Evolutionary conservation across 345 rosid genomes (phyloP).

Genomic region (Eucalyptus cloeziana): DNA sequence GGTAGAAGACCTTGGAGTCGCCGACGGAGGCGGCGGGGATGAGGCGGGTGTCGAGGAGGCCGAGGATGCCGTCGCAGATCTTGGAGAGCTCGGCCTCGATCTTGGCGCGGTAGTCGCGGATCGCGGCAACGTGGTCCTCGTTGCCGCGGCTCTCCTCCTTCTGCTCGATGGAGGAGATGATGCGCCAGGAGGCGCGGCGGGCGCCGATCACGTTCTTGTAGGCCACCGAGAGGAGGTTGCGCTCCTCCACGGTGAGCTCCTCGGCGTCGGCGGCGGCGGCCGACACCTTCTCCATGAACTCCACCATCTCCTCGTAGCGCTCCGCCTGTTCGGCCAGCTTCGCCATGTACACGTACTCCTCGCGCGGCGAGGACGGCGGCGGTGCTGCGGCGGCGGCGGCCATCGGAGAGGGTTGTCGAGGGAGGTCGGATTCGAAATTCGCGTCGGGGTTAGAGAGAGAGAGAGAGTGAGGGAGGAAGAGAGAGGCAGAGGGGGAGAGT

Average conservation of each 20-base stretch:
- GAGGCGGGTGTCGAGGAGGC: slow-evolving; percentile 56
- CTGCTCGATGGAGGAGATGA: slow-evolving; percentile 62
- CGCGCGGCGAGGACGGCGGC: slow-evolving; percentile 54
- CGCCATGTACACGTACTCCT: slow-evolving; percentile 54
- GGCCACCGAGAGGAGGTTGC: slow-evolving; percentile 50
- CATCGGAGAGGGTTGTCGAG: background rate
- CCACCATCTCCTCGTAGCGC: slow-evolving; percentile 65
- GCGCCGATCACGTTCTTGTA: slow-evolving; percentile 57
- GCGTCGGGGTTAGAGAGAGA: background rate
- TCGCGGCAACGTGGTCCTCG: slow-evolving; percentile 42
- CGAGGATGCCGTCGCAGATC: slow-evolving; percentile 61
- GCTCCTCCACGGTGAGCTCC: slow-evolving; percentile 50
- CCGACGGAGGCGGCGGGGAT: slow-evolving; percentile 63
- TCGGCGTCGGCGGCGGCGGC: slow-evolving; percentile 37
- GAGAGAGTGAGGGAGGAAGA: background rate
- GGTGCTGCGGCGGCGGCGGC: background rate
- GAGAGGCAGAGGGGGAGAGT: background rate
- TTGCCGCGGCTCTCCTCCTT: slow-evolving; percentile 47
- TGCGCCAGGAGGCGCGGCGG: slow-evolving; percentile 50
- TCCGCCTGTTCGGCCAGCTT: slow-evolving; percentile 13
- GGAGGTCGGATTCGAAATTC: background rate
- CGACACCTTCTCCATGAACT: slow-evolving; percentile 68
- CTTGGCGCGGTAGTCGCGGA: slow-evolving; percentile 58
- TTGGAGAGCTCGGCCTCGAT: slow-evolving; percentile 78
- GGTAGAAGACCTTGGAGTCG: slow-evolving; percentile 79